Base-by-base conservation (phyloP, 805 yeast species). In the Sugiyamaella floridensis region DNA sequence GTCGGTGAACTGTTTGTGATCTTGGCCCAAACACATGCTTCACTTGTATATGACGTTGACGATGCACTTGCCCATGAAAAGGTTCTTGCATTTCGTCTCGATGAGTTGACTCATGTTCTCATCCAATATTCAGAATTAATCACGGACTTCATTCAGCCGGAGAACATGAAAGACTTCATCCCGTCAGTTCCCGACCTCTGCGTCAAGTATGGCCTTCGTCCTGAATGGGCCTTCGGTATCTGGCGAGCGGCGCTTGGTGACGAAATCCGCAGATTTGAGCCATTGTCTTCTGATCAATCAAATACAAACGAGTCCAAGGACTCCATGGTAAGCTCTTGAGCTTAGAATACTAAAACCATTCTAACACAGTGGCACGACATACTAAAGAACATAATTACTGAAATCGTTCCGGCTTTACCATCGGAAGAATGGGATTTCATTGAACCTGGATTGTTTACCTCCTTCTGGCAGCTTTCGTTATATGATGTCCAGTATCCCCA, bases 391-490 rank as follows among this genome's bases (percentile, higher is more conserved):
- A 66, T 41, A 48, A 60, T 41, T 68, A 69, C 40, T 66, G 70
- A 48, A 60, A 67, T 62, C 37, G 54, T 15, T 45, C 56, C 9
- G 45, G 52, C 55, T 16, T 47, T 71, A 5, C 62, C 64, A 42
- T 58, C 58, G 10, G 57, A 59, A 8, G 62, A 55, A 47, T 66
- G 65, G 58, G 53, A 34, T 54, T 71, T 49, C 55, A 62, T 56
- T 54, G 59, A 43, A 54, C 65, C 55, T 48, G 73, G 71, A 0
- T 68, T 88, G 28, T 86, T 76, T 60, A 68, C 72, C 1, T 70
- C 77, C 0, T 90, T 89, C 60, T 90, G 96, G 97, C 79, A 74
- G 55, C 70, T 85, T 34, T 76, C 84, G 0, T 68, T 88, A 7
- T 82, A 85, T 62, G 96, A 89, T 60, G 78, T 89, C 32, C 77